Evolutionary conservation across 768 basidiomycete genomes (phyloP).

Genomic region (Mycena epipterygia): DNA sequence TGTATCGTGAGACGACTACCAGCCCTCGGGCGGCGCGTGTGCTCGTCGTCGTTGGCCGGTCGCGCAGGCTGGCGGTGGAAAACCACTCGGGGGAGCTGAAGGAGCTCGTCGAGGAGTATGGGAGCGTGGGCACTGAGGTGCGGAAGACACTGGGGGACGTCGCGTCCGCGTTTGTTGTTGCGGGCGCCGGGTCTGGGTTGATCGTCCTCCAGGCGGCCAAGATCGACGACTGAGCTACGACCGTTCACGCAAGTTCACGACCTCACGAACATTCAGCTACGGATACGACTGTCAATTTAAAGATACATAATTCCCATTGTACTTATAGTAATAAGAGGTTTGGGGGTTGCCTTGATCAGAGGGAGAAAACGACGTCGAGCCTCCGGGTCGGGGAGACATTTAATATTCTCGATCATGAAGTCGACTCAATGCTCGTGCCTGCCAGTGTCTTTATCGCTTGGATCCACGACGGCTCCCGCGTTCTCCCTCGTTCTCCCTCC

Average conservation of each 20-base stretch:
- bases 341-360: too few species aligned
- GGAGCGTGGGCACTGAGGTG: slow-evolving; percentile 70
- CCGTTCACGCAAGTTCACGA: neutral
- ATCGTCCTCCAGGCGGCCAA: slow-evolving; percentile 76
- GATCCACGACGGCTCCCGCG: too few species aligned
- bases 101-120: slow-evolving; percentile 69
- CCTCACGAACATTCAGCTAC: neutral
- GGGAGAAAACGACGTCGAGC: too few species aligned
- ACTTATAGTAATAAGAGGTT: too few species aligned
- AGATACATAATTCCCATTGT: neutral
- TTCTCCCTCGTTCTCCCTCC: too few species aligned
- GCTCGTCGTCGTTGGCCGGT: slow-evolving; percentile 80
- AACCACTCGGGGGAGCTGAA: slow-evolving; percentile 81
- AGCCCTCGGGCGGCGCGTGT: slow-evolving; percentile 53
- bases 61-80: slow-evolving; percentile 79
- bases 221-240: slow-evolving; percentile 19
- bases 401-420: too few species aligned
- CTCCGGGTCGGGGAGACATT: too few species aligned
- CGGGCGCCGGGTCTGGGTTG: slow-evolving; percentile 69
- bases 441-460: too few species aligned
- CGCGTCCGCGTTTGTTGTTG: slow-evolving; percentile 79
- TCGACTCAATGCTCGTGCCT: too few species aligned
- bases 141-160: slow-evolving; percentile 90
- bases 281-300: neutral
- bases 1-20: slow-evolving; percentile 28